Conservation (phyloP, 2,329 filamentous ascomycete genomes). For the Ampelomyces quisqualis region DNA sequence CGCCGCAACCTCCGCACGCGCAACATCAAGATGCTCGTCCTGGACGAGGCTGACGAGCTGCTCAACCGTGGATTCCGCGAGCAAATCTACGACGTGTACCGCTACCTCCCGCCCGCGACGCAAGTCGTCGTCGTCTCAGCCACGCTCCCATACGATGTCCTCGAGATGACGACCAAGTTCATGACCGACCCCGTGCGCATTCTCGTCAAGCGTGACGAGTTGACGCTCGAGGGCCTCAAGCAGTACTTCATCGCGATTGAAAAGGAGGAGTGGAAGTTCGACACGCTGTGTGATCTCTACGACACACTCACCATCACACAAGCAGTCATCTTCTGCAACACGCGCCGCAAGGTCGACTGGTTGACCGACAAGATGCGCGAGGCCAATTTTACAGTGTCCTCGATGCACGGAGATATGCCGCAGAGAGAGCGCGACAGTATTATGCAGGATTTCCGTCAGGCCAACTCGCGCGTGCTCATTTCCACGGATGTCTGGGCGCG, state of each 20-base stretch:
- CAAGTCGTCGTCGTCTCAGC: slow-evolving; percentile 98
- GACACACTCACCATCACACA: slow-evolving; percentile 98
- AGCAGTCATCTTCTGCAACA: slow-evolving; percentile 99
- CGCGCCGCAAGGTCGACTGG: slow-evolving; percentile 98
- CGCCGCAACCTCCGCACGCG: slow-evolving; percentile 70
- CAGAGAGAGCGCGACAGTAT: slow-evolving; percentile 98
- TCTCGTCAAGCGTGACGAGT: slow-evolving; percentile 95
- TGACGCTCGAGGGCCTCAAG: slow-evolving; percentile 95
- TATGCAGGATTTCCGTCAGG: slow-evolving; percentile 98
- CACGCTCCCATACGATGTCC: slow-evolving; percentile 93
- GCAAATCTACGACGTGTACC: slow-evolving; percentile 99
- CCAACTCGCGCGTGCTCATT: slow-evolving; percentile 92
- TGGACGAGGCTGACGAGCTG: slow-evolving; percentile 75
- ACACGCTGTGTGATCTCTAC: slow-evolving; percentile 97
- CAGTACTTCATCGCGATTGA: slow-evolving; percentile 99
- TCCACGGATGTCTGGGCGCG: slow-evolving; percentile 97
- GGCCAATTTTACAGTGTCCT: slow-evolving; percentile 96
- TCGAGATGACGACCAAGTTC: slow-evolving; percentile 99
- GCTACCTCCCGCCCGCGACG: slow-evolving; percentile 91
- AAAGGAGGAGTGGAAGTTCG: slow-evolving; percentile 99
- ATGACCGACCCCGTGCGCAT: slow-evolving; percentile 98
- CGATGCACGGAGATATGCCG: slow-evolving; percentile 99
- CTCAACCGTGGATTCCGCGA: slow-evolving; percentile 95
- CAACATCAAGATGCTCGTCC: slow-evolving; percentile 76
- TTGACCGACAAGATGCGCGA: slow-evolving; percentile 99